phyloP scores from a whole-genome alignment of 2,329 filamentous ascomycete species.

The Alternaria ventricosa region DNA sequence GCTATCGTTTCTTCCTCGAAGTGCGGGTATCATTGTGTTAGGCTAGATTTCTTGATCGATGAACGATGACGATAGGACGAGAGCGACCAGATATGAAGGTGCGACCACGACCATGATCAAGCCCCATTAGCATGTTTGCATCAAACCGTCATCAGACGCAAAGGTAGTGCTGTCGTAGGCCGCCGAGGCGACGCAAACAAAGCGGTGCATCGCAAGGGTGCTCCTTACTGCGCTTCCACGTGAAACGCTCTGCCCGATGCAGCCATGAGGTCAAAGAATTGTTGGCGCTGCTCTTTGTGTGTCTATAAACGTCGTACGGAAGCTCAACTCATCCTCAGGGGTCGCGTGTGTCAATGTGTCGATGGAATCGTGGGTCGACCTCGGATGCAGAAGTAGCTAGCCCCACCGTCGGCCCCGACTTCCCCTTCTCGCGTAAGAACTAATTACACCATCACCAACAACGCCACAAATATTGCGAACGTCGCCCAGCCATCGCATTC shows the following conservation, averaged over 20 bases:
- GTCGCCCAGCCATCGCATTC: neutral
- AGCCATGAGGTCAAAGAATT: conserved; percentile 5
- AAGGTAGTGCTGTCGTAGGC: neutral
- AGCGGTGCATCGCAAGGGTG: conserved; percentile 15
- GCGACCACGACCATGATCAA: neutral
- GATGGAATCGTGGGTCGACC: neutral
- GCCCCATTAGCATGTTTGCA: conserved; percentile 4
- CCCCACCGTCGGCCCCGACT: neutral
- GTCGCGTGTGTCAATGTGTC: neutral
- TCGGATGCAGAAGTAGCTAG: neutral
- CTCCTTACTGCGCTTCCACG: neutral
- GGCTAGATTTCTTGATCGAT: neutral
- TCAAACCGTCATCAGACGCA: neutral
- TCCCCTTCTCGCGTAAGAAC: neutral
- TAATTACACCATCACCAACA: neutral
- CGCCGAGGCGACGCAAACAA: conserved; percentile 22
- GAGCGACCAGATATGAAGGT: neutral
- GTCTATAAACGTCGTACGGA: neutral
- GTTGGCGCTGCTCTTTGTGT: neutral
- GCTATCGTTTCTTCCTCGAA: conserved; percentile 8
- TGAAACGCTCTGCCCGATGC: conserved; percentile 9
- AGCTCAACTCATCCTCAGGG: neutral
- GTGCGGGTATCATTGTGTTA: conserved; percentile 17
- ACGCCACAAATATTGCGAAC: neutral
- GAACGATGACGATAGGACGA: neutral